Conservation (phyloP, 2,329 filamentous ascomycete genomes). For the Stachybotrys chartarum region DNA sequence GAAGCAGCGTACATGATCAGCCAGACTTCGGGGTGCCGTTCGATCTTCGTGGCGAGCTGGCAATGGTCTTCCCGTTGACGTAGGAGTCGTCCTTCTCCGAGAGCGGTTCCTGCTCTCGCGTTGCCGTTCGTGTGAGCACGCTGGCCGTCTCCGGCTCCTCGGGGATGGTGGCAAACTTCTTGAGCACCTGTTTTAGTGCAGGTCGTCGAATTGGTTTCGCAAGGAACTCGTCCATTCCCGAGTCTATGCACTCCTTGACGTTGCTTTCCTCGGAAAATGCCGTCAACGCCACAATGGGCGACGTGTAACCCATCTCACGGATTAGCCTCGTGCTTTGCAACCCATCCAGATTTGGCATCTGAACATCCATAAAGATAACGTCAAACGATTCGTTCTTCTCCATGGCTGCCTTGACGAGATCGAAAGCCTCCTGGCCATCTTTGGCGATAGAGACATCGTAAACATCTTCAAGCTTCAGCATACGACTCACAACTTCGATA, state of each 20-base stretch:
- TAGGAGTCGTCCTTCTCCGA: not conserved
- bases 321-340: conserved; percentile 81
- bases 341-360: conserved; percentile 91
- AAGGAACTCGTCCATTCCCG: conserved; percentile 88
- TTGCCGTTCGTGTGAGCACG: not conserved
- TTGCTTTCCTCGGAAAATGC: conserved; percentile 90
- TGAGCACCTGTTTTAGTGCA: conserved; percentile 77
- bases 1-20: not conserved
- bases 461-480: conserved; percentile 71
- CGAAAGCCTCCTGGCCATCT: conserved; percentile 80
- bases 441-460: conserved; percentile 85
- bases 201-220: conserved; percentile 71
- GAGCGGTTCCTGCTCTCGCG: not conserved
- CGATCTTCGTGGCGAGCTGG: not conserved
- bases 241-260: conserved; percentile 77
- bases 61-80: not conserved
- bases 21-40: not conserved
- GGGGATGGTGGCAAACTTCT: conserved; percentile 74
- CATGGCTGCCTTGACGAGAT: conserved; percentile 79
- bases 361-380: conserved; percentile 92
- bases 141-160: conserved; percentile 46
- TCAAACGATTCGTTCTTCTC: conserved; percentile 66
- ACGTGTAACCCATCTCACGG: conserved; percentile 75
- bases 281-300: conserved; percentile 84
- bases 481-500: conserved; percentile 50